Evolutionary conservation across 106 monocot species (phyloP).

Genomic region (Dactylorhiza incarnata): DNA sequence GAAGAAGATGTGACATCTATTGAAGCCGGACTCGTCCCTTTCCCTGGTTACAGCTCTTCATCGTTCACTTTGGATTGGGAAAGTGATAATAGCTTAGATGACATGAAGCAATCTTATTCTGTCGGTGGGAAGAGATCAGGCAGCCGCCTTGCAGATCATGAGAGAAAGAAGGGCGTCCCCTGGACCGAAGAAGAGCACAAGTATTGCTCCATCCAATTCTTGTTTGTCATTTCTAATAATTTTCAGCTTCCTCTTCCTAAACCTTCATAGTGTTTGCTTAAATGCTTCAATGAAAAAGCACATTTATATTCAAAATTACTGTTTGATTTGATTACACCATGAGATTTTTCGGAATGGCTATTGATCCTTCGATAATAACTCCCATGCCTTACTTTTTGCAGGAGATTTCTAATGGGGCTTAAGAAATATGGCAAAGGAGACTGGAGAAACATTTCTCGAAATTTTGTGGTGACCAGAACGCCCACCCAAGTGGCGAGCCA

Average conservation of each 20-base stretch:
- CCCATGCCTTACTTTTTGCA: conserved; percentile 16
- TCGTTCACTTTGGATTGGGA: conserved; percentile 40
- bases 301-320: background rate
- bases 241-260: background rate
- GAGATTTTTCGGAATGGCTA: background rate
- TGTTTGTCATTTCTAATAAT: background rate
- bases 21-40: conserved; percentile 40
- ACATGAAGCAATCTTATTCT: conserved; percentile 12
- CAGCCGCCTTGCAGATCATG: conserved; percentile 30
- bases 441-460: conserved; percentile 87
- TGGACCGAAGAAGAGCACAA: conserved; percentile 61
- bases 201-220: conserved; percentile 9
- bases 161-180: conserved; percentile 49
- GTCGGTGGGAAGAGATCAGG: conserved; percentile 22
- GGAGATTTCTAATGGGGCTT: conserved; percentile 77
- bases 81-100: conserved; percentile 10
- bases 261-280: background rate
- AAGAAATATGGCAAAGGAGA: conserved; percentile 92
- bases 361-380: background rate
- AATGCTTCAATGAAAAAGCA: background rate
- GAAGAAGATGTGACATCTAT: conserved; percentile 41
- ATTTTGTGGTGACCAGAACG: conserved; percentile 64
- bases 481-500: conserved; percentile 89
- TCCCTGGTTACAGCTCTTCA: conserved; percentile 25
- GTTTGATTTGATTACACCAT: background rate